These are phyloP conservation scores for Syzygium syzygioides DNA, from an alignment of 441 rosid species.

Conservation along the genomic window DNA sequence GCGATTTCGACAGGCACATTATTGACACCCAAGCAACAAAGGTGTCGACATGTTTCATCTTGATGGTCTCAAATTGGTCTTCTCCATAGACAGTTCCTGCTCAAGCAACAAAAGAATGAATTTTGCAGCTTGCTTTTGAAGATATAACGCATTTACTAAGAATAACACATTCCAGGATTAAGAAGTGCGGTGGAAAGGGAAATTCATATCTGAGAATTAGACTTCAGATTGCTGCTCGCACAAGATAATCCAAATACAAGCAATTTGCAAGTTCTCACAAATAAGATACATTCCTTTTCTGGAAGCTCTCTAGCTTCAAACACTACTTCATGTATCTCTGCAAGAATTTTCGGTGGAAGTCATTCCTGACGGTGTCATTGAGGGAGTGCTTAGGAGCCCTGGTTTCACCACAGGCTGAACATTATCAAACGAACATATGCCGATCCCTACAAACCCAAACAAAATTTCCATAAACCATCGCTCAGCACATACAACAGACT, in stretches of 20 bases:
- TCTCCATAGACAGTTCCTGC: no score
- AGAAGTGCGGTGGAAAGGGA: neutral
- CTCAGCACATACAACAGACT: neutral
- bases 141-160: neutral
- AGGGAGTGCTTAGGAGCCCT: conserved; percentile 90
- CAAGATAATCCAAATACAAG: neutral
- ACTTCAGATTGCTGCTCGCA: neutral
- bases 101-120: neutral
- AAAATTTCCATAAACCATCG: no score
- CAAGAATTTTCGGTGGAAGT: conserved; percentile 86
- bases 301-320: neutral
- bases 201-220: neutral
- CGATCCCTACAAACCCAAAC: neutral
- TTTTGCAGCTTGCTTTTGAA: neutral
- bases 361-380: conserved; percentile 89
- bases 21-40: neutral
- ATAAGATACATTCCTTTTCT: neutral
- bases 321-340: conserved; percentile 87
- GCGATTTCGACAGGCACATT: neutral
- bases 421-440: neutral
- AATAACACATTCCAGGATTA: neutral
- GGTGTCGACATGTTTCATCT: neutral
- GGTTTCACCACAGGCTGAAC: conserved; percentile 26
- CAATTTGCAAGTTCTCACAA: neutral
- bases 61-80: neutral